These are phyloP conservation scores for Moesziomyces parantarcticus DNA, from an alignment of 1,284 basidiomycete genomes.

Conservation along the genomic window DNA sequence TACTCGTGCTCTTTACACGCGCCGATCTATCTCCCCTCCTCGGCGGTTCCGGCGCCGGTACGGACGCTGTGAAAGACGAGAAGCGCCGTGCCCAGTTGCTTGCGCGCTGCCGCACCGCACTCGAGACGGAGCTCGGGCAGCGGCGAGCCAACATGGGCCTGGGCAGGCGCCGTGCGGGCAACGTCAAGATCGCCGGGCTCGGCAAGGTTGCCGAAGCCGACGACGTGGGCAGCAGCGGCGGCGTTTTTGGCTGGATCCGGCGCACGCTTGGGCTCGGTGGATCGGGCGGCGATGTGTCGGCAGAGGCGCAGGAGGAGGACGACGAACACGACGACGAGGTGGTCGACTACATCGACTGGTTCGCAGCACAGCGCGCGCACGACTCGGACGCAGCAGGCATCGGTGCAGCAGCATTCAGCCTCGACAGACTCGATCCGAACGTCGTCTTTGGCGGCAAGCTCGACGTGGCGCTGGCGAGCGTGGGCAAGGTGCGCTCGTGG, in stretches of 20 bases:
- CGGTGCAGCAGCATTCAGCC: conserved; percentile 27
- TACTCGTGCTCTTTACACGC: conserved; percentile 62
- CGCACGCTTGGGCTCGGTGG: conserved; percentile 24
- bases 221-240: conserved; percentile 2
- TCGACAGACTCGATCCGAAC: conserved; percentile 53
- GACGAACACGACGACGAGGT: conserved; percentile 52
- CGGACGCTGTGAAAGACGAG: conserved; percentile 46
- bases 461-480: conserved; percentile 45
- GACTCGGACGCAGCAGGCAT: conserved; percentile 4
- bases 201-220: conserved; percentile 47
- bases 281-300: conserved; percentile 4
- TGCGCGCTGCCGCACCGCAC: conserved; percentile 54
- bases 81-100: conserved; percentile 59
- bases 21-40: conserved; percentile 63
- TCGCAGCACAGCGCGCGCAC: conserved; percentile 12
- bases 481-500: conserved; percentile 45
- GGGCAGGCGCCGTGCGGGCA: conserved; percentile 22
- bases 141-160: conserved; percentile 56
- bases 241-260: conserved; percentile 50
- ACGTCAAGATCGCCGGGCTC: conserved; percentile 61
- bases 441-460: conserved; percentile 56
- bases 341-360: conserved; percentile 60
- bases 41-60: conserved; percentile 31
- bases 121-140: conserved; percentile 56
- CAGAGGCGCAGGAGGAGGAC: conserved; percentile 43